Conservation (phyloP, 1,139 yeast species). For the Pichia terricola region DNA sequence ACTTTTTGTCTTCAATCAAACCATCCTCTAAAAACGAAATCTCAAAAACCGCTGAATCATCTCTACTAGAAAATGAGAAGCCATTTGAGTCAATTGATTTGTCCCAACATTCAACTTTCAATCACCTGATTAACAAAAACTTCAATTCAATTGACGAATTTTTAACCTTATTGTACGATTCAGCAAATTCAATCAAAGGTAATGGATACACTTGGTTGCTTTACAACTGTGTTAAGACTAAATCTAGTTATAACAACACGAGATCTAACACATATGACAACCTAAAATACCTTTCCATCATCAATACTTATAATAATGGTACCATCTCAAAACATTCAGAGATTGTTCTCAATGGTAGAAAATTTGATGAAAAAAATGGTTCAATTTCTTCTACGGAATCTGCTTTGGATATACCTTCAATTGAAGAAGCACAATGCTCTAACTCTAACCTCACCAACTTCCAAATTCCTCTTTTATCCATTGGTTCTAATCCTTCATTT, state of each 20-base stretch:
- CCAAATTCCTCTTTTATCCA: conserved; percentile 54
- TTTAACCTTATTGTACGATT: conserved; percentile 49
- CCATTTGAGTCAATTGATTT: neutral
- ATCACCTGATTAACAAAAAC: conserved; percentile 32
- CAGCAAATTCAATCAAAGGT: conserved; percentile 58
- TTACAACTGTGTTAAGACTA: neutral
- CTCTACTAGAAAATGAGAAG: conserved; percentile 27
- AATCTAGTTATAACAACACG: conserved; percentile 13
- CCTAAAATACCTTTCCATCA: conserved; percentile 39
- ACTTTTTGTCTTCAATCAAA: conserved; percentile 46
- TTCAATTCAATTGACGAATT: conserved; percentile 67
- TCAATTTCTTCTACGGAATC: neutral
- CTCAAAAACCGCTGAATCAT: conserved; percentile 23
- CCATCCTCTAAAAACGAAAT: conserved; percentile 13
- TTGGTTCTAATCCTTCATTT: conserved; percentile 63
- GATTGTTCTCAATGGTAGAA: conserved; percentile 22
- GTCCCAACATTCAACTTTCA: conserved; percentile 1
- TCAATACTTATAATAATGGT: conserved; percentile 73
- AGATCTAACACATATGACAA: conserved; percentile 14
- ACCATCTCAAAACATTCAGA: conserved; percentile 34
- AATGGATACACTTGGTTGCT: conserved; percentile 62
- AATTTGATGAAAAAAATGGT: conserved; percentile 12
- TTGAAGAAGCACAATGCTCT: conserved; percentile 27
- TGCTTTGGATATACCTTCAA: conserved; percentile 16
- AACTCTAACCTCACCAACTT: conserved; percentile 20